phyloP scores from a whole-genome alignment of 306 rosid species.

The Styphnolobium japonicum region DNA sequence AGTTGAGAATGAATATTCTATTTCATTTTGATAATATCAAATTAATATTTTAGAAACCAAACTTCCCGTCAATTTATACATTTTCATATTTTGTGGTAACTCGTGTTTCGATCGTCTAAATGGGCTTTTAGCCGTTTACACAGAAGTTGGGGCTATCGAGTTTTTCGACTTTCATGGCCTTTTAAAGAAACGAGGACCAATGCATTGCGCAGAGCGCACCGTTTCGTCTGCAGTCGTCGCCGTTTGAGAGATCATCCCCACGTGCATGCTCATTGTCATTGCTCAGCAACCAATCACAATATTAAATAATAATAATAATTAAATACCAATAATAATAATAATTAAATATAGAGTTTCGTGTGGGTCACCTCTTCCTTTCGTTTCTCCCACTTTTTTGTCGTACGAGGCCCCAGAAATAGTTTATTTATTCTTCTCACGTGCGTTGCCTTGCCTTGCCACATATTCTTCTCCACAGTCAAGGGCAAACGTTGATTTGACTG shows the following conservation, averaged over 20 bases:
- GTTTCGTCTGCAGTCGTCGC: too few relatives aligned
- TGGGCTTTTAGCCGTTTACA: background rate
- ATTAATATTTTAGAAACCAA: too few relatives aligned
- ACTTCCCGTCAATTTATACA: too few relatives aligned
- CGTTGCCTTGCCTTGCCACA: slow-evolving; percentile 14
- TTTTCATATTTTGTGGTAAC: background rate
- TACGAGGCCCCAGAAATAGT: background rate
- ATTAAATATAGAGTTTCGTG: too few relatives aligned
- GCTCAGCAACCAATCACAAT: background rate
- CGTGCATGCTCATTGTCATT: background rate
- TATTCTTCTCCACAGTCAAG: slow-evolving; percentile 14
- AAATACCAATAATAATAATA: too few relatives aligned
- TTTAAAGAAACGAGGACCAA: background rate
- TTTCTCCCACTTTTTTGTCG: background rate
- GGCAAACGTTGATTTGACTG: slow-evolving; percentile 11
- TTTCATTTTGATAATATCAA: too few relatives aligned
- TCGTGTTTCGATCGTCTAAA: background rate
- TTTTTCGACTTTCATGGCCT: background rate
- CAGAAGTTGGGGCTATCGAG: background rate
- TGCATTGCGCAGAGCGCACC: background rate
- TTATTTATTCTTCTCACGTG: slow-evolving; percentile 31
- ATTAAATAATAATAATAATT: too few relatives aligned
- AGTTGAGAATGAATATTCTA: too few relatives aligned
- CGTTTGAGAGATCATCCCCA: background rate
- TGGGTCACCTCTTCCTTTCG: background rate